A percentile compares a stretch with the other conserved stretches of the same genome.
These are phyloP conservation scores for Salix koriyanagi DNA, from an alignment of 345 rosid species.

Conservation along the genomic window DNA sequence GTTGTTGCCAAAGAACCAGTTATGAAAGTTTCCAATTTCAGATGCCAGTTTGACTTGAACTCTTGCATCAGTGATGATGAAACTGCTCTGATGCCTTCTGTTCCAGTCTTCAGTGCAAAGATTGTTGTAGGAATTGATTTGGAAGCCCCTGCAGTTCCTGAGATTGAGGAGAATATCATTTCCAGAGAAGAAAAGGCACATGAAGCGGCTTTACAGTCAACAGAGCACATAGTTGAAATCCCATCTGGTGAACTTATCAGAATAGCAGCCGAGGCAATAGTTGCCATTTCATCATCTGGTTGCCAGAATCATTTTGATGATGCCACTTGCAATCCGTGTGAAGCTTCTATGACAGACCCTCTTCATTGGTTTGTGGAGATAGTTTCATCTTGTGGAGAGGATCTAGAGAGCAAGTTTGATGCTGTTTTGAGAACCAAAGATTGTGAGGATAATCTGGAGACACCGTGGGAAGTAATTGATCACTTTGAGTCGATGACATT, in stretches of 20 bases:
- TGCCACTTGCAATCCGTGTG: slow-evolving; percentile 27
- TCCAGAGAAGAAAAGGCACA: slow-evolving; percentile 30
- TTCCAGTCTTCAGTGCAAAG: slow-evolving; percentile 33
- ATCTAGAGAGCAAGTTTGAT: slow-evolving; percentile 42
- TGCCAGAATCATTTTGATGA: slow-evolving; percentile 26
- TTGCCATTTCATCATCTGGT: slow-evolving; percentile 56
- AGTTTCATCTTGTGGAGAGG: slow-evolving; percentile 48
- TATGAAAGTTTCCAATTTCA: slow-evolving; percentile 30
- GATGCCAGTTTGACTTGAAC: slow-evolving; percentile 69
- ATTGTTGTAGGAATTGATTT: slow-evolving; percentile 52
- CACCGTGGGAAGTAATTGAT: slow-evolving; percentile 54
- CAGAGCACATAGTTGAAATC: slow-evolving; percentile 28
- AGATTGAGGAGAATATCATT: slow-evolving; percentile 44
- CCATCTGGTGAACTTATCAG: slow-evolving; percentile 40
- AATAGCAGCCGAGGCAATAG: slow-evolving; percentile 74
- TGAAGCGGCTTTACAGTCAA: slow-evolving; percentile 25
- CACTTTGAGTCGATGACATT: slow-evolving; percentile 82
- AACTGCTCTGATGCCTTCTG: slow-evolving; percentile 34
- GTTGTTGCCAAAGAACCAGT: slow-evolving; percentile 37
- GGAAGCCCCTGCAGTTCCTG: slow-evolving; percentile 63
- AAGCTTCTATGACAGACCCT: slow-evolving; percentile 36
- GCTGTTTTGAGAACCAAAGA: slow-evolving; percentile 31
- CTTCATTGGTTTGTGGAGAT: slow-evolving; percentile 80
- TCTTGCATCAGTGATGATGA: slow-evolving; percentile 62
- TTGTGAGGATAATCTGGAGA: slow-evolving; percentile 30